Evolutionary conservation across 2,329 filamentous ascomycete species (phyloP), one percentile per base, ranked within the genome.

Genomic region (Pyrenochaeta sp.): DNA sequence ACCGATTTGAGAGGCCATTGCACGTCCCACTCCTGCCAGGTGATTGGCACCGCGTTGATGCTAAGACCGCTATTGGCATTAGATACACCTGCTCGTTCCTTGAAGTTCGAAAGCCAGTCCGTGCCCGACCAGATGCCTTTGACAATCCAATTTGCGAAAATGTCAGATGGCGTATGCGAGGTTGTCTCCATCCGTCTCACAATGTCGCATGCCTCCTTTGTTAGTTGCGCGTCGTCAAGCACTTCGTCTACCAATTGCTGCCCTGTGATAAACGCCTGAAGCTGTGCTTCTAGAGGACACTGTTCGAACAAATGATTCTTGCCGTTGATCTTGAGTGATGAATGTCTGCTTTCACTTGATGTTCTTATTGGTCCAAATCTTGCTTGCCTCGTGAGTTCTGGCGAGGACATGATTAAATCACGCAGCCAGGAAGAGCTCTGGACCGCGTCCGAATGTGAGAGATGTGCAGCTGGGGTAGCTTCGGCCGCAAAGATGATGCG

Each of bases 401-500:
- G 51, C 15, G 62, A 64, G 1, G 67, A 65, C 64, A 72, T 69
- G 39, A 72, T 58, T 25, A 72, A 45, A 43, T 72, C 69, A 2
- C 69, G 62, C 7, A 72, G 54, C 69, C 67, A 72, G 7, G 69
- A 71, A 1, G 57, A 39, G 1, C 60, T 36, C 13, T 64, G 52
- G 24, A 42, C 44, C 13, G n/a, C 52, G 9, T n/a, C 34, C 36
- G 10, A 30, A 32, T 34, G 22, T 22, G 48, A 37, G 1, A 19
- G 46, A n/a, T 51, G 25, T 22, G 47, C 46, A 19, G 42, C 37
- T 3, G 58, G 58, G 5, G 54, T 45, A 0, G 59, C 56, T n/a
- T 71, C 69, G 0, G 66, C 63, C 10, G 67, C 66, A 36, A 70
- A 71, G n/a, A 72, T 66, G 24, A 72, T 66, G 19, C 69, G 67